phyloP scores from a whole-genome alignment of 1,284 basidiomycete genomes.

The Bondarzewia mesenterica region DNA sequence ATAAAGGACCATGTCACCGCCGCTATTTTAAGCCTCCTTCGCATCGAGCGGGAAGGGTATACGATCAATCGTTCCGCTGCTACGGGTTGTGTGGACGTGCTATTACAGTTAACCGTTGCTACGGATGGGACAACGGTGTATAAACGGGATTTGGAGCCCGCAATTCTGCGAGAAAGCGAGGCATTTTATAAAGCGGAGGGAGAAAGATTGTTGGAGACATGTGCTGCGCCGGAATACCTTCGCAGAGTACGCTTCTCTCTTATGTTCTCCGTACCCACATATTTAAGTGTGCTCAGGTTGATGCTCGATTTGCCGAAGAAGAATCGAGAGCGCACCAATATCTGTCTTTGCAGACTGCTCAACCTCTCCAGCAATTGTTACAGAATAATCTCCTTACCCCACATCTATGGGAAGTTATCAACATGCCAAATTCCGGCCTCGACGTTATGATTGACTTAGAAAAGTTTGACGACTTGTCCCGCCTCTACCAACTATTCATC shows the following conservation, averaged over 20 bases:
- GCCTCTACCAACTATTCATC: constrained; percentile 76
- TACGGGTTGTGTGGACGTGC: constrained; percentile 85
- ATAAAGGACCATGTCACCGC: constrained; percentile 80
- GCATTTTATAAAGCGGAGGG: constrained; percentile 81
- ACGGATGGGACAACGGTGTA: constrained; percentile 65
- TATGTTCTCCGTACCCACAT: no score
- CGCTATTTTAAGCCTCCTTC: constrained; percentile 83
- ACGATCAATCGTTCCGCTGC: constrained; percentile 89
- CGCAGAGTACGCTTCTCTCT: constrained; percentile 42
- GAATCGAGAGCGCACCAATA: constrained; percentile 87
- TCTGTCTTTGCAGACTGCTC: constrained; percentile 69
- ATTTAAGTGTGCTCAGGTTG: no score
- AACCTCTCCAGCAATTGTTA: constrained; percentile 68
- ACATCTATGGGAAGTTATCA: constrained; percentile 71
- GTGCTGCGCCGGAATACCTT: constrained; percentile 81
- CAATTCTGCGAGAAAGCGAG: constrained; percentile 72
- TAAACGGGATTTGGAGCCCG: constrained; percentile 79
- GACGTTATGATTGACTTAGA: constrained; percentile 84
- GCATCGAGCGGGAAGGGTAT: constrained; percentile 87
- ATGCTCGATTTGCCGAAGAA: constrained; percentile 80
- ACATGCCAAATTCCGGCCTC: constrained; percentile 81
- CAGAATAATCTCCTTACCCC: constrained; percentile 73
- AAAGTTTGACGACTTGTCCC: constrained; percentile 69
- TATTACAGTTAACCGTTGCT: constrained; percentile 57
- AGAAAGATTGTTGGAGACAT: constrained; percentile 58